phyloP scores from a whole-genome alignment of 106 monocot species.

The Dioscorea alata region DNA sequence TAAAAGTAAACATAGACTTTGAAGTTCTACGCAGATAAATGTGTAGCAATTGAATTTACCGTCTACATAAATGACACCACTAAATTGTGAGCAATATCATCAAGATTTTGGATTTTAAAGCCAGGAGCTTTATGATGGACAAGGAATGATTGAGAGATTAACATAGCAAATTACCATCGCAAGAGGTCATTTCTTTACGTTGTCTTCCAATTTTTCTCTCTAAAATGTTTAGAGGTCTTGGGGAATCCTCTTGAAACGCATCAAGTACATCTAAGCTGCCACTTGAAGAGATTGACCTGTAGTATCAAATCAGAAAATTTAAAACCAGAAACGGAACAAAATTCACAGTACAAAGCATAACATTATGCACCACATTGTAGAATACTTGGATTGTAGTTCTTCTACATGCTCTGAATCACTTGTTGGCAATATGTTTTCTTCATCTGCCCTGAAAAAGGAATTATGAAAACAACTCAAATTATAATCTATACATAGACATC shows the following conservation, averaged over 20 bases:
- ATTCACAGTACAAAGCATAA: not conserved
- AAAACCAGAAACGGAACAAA: not conserved
- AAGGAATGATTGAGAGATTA: not conserved
- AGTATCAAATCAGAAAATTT: not conserved
- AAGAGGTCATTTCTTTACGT: not conserved
- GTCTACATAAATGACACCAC: too few relatives aligned
- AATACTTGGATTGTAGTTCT: not conserved
- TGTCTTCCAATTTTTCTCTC: not conserved
- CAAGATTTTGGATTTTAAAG: too few relatives aligned
- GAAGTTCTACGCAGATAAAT: too few relatives aligned
- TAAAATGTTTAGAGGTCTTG: not conserved
- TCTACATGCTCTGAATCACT: constrained; percentile 10
- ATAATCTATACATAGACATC: too few relatives aligned
- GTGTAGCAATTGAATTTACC: too few relatives aligned
- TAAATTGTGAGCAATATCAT: too few relatives aligned
- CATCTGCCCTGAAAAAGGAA: constrained; percentile 7
- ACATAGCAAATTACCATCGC: not conserved
- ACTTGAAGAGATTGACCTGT: constrained; percentile 17
- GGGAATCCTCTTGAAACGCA: constrained; percentile 1
- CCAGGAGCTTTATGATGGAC: not conserved
- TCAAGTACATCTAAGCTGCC: constrained; percentile 5
- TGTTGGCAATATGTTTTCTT: not conserved
- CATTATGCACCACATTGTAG: constrained; percentile 1
- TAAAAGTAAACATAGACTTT: too few relatives aligned
- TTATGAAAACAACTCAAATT: not conserved